Percentiles rank a stretch among this genome's conserved stretches.
These are phyloP conservation scores for Aspergillus bertholletiae DNA, from an alignment of 495 filamentous ascomycete genomes.

Conservation along the genomic window DNA sequence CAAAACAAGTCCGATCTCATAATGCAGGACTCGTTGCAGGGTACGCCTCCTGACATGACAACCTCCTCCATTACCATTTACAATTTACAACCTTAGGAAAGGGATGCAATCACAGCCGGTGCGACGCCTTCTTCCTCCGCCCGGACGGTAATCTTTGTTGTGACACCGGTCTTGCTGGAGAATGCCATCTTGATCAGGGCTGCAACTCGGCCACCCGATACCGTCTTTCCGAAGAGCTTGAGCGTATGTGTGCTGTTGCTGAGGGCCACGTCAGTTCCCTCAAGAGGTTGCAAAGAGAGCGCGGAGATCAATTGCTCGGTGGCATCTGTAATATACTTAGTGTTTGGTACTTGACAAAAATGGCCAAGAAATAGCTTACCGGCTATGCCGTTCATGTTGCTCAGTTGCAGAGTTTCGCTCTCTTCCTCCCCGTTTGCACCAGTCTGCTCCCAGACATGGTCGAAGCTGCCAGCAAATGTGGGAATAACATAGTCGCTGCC, in stretches of 20 bases:
- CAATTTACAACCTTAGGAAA: constrained; percentile 58
- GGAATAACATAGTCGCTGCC: constrained; percentile 94
- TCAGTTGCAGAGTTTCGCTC: constrained; percentile 86
- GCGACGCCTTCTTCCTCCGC: constrained; percentile 92
- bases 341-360: not conserved
- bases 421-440: constrained; percentile 84
- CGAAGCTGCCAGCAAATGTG: constrained; percentile 90
- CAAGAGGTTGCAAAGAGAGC: constrained; percentile 88
- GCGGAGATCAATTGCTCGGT: constrained; percentile 84
- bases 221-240: constrained; percentile 94
- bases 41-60: constrained; percentile 16
- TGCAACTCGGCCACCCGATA: constrained; percentile 85
- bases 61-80: constrained; percentile 29
- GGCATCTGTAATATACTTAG: constrained; percentile 66
- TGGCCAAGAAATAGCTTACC: constrained; percentile 53
- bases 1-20: constrained; percentile 17
- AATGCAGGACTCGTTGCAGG: constrained; percentile 17
- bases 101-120: constrained; percentile 74
- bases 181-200: constrained; percentile 90
- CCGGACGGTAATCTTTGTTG: constrained; percentile 87
- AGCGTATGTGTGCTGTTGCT: constrained; percentile 88
- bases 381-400: constrained; percentile 84
- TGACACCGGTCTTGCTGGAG: constrained; percentile 86
- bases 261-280: constrained; percentile 86
- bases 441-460: constrained; percentile 95